Conservation (phyloP, 2,329 filamentous ascomycete species). For the Pseudocercospora eumusae region DNA sequence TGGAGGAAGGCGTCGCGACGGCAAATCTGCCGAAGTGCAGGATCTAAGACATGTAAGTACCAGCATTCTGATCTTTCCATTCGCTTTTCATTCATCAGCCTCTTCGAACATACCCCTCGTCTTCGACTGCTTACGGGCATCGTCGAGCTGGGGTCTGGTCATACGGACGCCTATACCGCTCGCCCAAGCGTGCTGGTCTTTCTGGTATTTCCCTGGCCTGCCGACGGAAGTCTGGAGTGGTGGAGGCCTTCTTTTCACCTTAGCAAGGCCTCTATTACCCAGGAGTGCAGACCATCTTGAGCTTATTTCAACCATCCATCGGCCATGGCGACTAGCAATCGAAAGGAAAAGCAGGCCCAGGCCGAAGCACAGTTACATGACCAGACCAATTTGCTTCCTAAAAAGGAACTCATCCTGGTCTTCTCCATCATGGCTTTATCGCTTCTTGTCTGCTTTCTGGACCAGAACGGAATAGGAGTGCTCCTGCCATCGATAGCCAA, state of each 20-base stretch:
- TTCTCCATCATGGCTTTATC: conserved; percentile 41
- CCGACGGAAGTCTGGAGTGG: background rate
- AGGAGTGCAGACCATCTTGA: background rate
- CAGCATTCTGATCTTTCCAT: background rate
- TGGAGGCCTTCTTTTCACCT: background rate
- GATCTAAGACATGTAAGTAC: conserved; percentile 1
- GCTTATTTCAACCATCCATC: background rate
- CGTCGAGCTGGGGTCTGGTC: background rate
- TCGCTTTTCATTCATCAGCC: background rate
- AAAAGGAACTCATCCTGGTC: conserved; percentile 53
- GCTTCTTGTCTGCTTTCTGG: conserved; percentile 44
- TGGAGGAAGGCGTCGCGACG: background rate
- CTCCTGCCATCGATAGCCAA: conserved; percentile 42
- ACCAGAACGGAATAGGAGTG: conserved; percentile 59
- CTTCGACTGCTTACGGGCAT: background rate
- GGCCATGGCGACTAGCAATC: conserved; percentile 4
- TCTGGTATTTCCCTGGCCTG: background rate
- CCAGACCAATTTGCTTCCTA: conserved; percentile 60
- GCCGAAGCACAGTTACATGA: conserved; percentile 54
- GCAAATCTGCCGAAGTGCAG: background rate
- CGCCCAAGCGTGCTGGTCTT: background rate
- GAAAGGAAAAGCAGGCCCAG: conserved; percentile 5
- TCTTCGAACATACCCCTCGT: background rate
- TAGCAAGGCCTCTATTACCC: background rate
- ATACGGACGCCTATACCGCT: conserved; percentile 1